These are phyloP conservation scores for Immersiella caudata DNA, from an alignment of 495 filamentous ascomycete species.

Conservation along the genomic window DNA sequence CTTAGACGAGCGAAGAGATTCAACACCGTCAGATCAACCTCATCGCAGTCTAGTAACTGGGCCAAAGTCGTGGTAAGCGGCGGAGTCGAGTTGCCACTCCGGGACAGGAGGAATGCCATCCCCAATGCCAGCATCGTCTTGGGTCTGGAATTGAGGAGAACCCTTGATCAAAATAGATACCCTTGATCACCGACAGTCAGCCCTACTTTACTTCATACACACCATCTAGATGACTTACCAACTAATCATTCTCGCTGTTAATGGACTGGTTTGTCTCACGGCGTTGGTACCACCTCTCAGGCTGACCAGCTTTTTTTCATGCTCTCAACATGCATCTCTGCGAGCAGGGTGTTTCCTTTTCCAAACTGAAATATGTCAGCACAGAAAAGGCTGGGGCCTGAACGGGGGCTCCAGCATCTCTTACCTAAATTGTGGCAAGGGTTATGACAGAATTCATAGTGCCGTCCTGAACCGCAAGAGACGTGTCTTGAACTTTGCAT, in stretches of 20 bases:
- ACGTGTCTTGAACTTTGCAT: slow-evolving; percentile 45
- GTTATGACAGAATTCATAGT: slow-evolving; percentile 60
- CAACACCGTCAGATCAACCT: slow-evolving; percentile 38
- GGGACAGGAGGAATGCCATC: slow-evolving; percentile 49
- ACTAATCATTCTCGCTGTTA: slow-evolving; percentile 56
- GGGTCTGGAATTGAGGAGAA: slow-evolving; percentile 51
- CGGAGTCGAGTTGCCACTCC: slow-evolving; percentile 46
- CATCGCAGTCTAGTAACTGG: slow-evolving; percentile 22
- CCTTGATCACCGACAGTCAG: slow-evolving; percentile 33
- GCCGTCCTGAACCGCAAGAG: slow-evolving; percentile 54
- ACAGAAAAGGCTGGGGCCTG: not conserved
- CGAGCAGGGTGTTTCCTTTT: slow-evolving; percentile 49
- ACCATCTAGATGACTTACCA: slow-evolving; percentile 46
- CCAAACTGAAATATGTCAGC: slow-evolving; percentile 41
- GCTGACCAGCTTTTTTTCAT: slow-evolving; percentile 49
- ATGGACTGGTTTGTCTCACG: slow-evolving; percentile 50
- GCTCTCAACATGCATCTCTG: slow-evolving; percentile 54
- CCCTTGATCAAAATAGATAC: slow-evolving; percentile 55
- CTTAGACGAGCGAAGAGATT: slow-evolving; percentile 49
- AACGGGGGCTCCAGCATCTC: not conserved
- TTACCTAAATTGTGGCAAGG: slow-evolving; percentile 55
- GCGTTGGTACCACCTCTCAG: slow-evolving; percentile 53
- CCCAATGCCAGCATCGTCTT: slow-evolving; percentile 51
- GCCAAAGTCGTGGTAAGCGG: slow-evolving; percentile 7
- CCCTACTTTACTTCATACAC: not conserved